Evolutionary conservation across 2,329 filamentous ascomycete species (phyloP).

Genomic region (Tolypocladium cylindrosporum): DNA sequence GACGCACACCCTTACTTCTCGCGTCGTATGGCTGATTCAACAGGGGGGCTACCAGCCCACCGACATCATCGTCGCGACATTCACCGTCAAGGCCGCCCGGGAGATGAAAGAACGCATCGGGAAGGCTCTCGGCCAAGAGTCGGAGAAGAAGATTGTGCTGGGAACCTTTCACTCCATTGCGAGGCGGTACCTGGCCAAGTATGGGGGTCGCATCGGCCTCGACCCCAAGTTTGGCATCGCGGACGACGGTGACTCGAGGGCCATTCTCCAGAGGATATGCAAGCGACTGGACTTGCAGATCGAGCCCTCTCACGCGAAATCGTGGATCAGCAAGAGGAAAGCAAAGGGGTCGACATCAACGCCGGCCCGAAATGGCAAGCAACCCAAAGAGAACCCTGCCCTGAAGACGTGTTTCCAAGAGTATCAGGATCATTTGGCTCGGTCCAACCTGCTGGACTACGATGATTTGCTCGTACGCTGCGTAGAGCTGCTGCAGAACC

Average conservation of each 20-base stretch:
- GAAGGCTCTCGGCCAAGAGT: constrained; percentile 65
- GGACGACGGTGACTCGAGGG: constrained; percentile 69
- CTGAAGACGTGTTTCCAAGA: constrained; percentile 60
- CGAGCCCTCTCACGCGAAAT: constrained; percentile 60
- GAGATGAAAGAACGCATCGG: constrained; percentile 91
- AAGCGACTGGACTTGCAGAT: constrained; percentile 60
- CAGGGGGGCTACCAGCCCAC: constrained; percentile 63
- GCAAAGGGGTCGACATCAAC: constrained; percentile 41
- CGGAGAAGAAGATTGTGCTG: constrained; percentile 68
- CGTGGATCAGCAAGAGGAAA: constrained; percentile 65
- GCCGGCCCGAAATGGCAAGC: constrained; percentile 25
- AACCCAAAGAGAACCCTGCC: constrained; percentile 36
- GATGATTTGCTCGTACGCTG: constrained; percentile 85
- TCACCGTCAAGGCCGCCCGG: constrained; percentile 86
- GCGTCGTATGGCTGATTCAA: constrained; percentile 80
- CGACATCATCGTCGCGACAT: constrained; percentile 91
- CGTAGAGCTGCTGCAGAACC: constrained; percentile 62
- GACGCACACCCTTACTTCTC: constrained; percentile 88
- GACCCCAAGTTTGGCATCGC: constrained; percentile 82
- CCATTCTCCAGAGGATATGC: constrained; percentile 73
- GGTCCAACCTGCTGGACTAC: constrained; percentile 82
- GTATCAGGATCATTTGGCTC: constrained; percentile 66
- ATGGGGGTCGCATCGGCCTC: constrained; percentile 77
- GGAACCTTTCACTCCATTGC: constrained; percentile 95
- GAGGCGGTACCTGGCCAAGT: constrained; percentile 70